phyloP scores from a whole-genome alignment of 2,329 filamentous ascomycete species.

The Alternaria triticina region DNA sequence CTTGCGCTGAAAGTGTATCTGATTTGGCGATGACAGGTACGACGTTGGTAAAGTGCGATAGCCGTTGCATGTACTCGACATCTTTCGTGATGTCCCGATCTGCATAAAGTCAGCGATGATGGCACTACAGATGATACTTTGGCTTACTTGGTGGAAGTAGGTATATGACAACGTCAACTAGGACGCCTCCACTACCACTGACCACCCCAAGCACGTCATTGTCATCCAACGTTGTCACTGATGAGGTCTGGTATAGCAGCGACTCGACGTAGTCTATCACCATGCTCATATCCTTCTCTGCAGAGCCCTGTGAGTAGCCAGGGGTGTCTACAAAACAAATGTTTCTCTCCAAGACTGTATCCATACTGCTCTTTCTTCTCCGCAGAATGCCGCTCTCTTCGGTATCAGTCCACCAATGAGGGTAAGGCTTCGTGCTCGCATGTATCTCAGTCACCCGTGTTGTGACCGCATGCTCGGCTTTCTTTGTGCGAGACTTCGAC shows the following conservation, averaged over 20 bases:
- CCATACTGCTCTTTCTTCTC: conserved; percentile 70
- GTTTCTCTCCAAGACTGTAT: conserved; percentile 85
- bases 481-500: conserved; percentile 35
- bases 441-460: conserved; percentile 49
- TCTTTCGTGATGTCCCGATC: conserved; percentile 60
- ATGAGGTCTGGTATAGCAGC: conserved; percentile 68
- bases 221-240: conserved; percentile 68
- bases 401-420: conserved; percentile 85
- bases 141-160: conserved; percentile 73
- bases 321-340: conserved; percentile 91
- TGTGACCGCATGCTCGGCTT: conserved; percentile 26
- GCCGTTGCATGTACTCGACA: conserved; percentile 71
- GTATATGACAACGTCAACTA: conserved; percentile 87
- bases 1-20: conserved; percentile 68
- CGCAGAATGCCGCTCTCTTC: conserved; percentile 68
- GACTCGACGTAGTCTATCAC: conserved; percentile 74
- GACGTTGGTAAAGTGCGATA: conserved; percentile 79
- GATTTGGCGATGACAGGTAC: conserved; percentile 81
- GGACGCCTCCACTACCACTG: conserved; percentile 79
- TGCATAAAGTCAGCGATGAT: conserved; percentile 32
- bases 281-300: conserved; percentile 32
- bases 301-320: conserved; percentile 61
- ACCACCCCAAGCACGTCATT: conserved; percentile 78
- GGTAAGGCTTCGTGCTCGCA: conserved; percentile 68
- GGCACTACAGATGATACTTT: not conserved